phyloP scores from a whole-genome alignment of 1,139 yeast species.

The Pichia kudriavzevii region DNA sequence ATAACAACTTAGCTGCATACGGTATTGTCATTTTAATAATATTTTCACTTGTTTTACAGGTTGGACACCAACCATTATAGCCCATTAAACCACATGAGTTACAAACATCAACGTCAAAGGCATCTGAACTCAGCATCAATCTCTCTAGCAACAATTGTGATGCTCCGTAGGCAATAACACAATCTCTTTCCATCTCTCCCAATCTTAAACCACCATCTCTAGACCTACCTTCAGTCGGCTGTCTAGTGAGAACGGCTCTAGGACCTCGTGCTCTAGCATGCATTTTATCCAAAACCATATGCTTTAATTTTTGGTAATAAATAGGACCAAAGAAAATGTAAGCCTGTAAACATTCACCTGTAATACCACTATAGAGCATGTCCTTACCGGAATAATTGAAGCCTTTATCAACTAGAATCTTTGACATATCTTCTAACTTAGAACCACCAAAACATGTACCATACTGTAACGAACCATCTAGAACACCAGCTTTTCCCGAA shows the following conservation, averaged over 20 bases:
- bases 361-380: constrained; percentile 95
- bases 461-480: constrained; percentile 84
- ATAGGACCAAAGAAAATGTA: constrained; percentile 98
- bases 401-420: constrained; percentile 83
- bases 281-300: constrained; percentile 98
- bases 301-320: constrained; percentile 95
- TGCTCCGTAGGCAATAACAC: constrained; percentile 99
- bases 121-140: constrained; percentile 94
- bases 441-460: constrained; percentile 99
- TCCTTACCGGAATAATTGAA: constrained; percentile 95
- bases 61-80: constrained; percentile 93
- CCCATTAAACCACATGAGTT: constrained; percentile 97
- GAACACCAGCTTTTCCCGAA: constrained; percentile 95
- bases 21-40: constrained; percentile 95
- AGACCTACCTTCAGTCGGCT: constrained; percentile 98
- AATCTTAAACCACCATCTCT: constrained; percentile 98
- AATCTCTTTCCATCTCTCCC: constrained; percentile 99
- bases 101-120: constrained; percentile 94
- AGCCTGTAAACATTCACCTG: constrained; percentile 96
- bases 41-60: constrained; percentile 82
- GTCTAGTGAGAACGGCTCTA: constrained; percentile 94
- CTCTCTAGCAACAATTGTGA: constrained; percentile 90
- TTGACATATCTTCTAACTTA: constrained; percentile 91
- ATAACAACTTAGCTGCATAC: constrained; percentile 89
- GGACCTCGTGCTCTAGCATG: constrained; percentile 99